Base-by-base conservation (phyloP, 2,329 filamentous ascomycete species). In the Trichophyton simii region DNA sequence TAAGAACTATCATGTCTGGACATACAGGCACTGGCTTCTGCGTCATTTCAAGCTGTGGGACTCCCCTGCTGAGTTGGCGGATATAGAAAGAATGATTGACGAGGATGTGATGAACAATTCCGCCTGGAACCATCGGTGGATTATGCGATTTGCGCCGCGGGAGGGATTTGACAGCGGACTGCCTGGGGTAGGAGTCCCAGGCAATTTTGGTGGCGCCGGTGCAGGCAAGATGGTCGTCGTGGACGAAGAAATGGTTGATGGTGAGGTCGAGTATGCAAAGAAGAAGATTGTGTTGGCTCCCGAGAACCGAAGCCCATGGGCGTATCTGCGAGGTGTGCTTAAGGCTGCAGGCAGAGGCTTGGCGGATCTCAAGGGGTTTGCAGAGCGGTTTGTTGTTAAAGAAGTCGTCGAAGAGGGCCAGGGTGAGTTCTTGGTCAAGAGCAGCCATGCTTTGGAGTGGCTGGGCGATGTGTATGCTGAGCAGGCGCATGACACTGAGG, bases 1-100 rank as follows among this genome's bases (percentile, higher is more conserved):
- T 58, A 99, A 99, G 77, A 99, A 99, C 78, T 97, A 99, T 73
- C 94, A 99, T 72, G 94, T 97, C 57, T 99, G 94, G 94, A 90
- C 87, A 61, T 99, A 97, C 77, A 82, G 94, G 62, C 90, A 96
- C 72, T 80, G 86, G 84, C 72, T 87, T 77, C 79, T 96, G 74
- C 81, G 83, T 66, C 77, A 82, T 58, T 85, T 87, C 73, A 73
- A 73, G 58, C 75, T 85, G 54, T 84, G 80, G 72, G 79, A 80
- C 57, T 85, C 75, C 3, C 73, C 74, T 9, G 70, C 72, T 18
- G 85, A 99, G 79, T 78, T 95, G 20, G 74, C 78, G 59, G 85
- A 86, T 63, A 83, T 89, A 38, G 87, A 94, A 70, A 75, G 76
- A 44, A 82, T 96, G 72, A 82, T 99, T 62, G 79, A 83, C 62